Evolutionary conservation across 2,329 filamentous ascomycete species (phyloP), one percentile per base, ranked within the genome.

Genomic region (Colletotrichum trifolii): DNA sequence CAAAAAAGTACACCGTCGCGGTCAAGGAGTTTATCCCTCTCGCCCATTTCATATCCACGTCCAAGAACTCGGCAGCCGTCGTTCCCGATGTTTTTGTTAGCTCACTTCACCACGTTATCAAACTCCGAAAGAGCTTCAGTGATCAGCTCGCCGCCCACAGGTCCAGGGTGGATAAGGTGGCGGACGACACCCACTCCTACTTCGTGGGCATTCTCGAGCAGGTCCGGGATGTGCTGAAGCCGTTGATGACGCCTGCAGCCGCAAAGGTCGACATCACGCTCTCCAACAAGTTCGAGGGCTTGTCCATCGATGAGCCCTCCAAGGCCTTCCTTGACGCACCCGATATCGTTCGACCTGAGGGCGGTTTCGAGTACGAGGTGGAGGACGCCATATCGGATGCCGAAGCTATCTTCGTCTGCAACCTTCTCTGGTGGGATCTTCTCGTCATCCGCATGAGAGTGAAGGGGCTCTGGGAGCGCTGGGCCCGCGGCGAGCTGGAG

Each of bases 21-120:
- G 70, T 78, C 64, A 75, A 75, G 36, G 76, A 80, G 46, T 81
- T 79, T 43, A 65, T 78, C 0, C 70, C 71, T 0, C 66, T 83
- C 6, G 80, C 79, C n/a, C 69, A 79, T 47, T 78, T 73, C 63
- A 75, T 82, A 38, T 73, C 71, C 8, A 60, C 46, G 2, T 59
- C 58, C 2, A 57, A 57, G 6, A 72, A 75, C 49, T 25, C 25
- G 4, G 15, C 68, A 6, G 45, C 76, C 2, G 48, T 69, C 1
- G 69, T 81, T 0, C 76, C 79, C 0, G 17, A 15, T 0, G 65
- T 69, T 5, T 71, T 82, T 39, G 57, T 65, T 1, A 57, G 57
- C 5, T 75, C 77, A 0, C 66, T 83, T 3, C 68, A 77, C 36
- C 73, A 76, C 1, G 72, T 78, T 11, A 82, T 82, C 38, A n/a